Evolutionary conservation across 768 basidiomycete genomes (phyloP).

Genomic region (Boletellus emodensis): DNA sequence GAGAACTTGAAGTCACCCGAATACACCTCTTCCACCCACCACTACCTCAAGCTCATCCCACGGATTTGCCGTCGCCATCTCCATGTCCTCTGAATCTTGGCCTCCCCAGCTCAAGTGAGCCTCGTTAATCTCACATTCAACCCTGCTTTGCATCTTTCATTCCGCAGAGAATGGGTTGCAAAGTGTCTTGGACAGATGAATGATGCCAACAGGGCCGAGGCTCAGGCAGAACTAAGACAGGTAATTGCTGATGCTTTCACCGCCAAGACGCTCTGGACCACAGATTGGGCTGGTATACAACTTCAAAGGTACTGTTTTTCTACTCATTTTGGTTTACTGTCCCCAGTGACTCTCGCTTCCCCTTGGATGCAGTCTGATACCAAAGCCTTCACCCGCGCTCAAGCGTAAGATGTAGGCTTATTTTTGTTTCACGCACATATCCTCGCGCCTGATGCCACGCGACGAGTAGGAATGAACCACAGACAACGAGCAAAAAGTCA

Average conservation of each 20-base stretch:
- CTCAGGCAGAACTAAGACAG: slow-evolving; percentile 92
- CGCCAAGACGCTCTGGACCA: slow-evolving; percentile 82
- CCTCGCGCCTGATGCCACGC: slow-evolving; percentile 6
- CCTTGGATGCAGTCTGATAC: slow-evolving; percentile 44
- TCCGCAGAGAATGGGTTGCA: slow-evolving; percentile 86
- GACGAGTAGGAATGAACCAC: slow-evolving; percentile 36
- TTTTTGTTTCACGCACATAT: not conserved
- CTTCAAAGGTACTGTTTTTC: slow-evolving; percentile 63
- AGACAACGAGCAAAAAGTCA: slow-evolving; percentile 51
- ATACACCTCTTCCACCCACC: not conserved
- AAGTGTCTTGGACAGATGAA: slow-evolving; percentile 90
- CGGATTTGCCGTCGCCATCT: slow-evolving; percentile 32
- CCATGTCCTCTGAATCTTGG: slow-evolving; percentile 78
- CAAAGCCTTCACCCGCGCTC: slow-evolving; percentile 52
- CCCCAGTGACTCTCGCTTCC: slow-evolving; percentile 18
- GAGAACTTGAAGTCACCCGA: too few species aligned
- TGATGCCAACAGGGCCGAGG: slow-evolving; percentile 79
- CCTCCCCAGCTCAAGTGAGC: slow-evolving; percentile 74
- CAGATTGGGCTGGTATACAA: slow-evolving; percentile 87
- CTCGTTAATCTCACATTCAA: not conserved
- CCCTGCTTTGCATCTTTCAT: slow-evolving; percentile 12
- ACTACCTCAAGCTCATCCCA: not conserved
- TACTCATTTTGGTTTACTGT: slow-evolving; percentile 1
- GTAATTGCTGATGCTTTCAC: slow-evolving; percentile 93
- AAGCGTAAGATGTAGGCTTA: slow-evolving; percentile 68